These are phyloP conservation scores for Krasilnikovozyma curviuscula DNA, from an alignment of 768 basidiomycete genomes.

Conservation along the genomic window DNA sequence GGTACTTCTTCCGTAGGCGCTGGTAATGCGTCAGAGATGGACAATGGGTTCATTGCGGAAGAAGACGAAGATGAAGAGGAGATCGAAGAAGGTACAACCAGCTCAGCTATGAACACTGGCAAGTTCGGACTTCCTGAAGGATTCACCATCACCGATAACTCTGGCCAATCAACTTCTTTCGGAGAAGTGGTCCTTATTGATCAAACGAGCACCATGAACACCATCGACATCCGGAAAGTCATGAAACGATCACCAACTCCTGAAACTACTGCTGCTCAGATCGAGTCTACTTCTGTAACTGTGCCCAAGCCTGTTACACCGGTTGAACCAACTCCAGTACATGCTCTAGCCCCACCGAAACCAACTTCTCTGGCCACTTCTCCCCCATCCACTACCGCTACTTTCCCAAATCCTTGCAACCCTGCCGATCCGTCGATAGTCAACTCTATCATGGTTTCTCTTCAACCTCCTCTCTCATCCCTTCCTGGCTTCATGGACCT, in stretches of 20 bases:
- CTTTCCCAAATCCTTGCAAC: slow-evolving; percentile 63
- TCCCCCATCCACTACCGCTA: background rate
- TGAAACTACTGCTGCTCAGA: background rate
- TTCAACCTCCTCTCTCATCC: slow-evolving; percentile 30
- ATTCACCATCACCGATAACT: slow-evolving; percentile 22
- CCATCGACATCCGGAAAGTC: slow-evolving; percentile 3
- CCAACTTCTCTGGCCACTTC: background rate
- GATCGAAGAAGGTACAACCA: slow-evolving; percentile 1
- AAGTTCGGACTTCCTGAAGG: slow-evolving; percentile 23
- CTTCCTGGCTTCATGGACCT: slow-evolving; percentile 25
- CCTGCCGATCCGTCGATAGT: slow-evolving; percentile 22
- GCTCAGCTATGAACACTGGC: slow-evolving; percentile 5
- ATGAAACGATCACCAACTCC: background rate
- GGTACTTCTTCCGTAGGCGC: slow-evolving; percentile 1
- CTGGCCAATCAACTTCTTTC: slow-evolving; percentile 14
- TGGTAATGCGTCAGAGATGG: too few relatives aligned
- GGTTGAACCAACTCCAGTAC: background rate
- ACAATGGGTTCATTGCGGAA: slow-evolving; percentile 5
- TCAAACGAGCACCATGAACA: slow-evolving; percentile 13
- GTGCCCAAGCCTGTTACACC: too few relatives aligned
- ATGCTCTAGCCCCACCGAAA: background rate
- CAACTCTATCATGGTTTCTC: background rate
- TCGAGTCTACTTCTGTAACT: too few relatives aligned
- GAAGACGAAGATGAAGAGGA: slow-evolving; percentile 23
- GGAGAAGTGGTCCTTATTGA: slow-evolving; percentile 15